A percentile compares a stretch with the other conserved stretches of the same genome.
phyloP scores from a whole-genome alignment of 2,329 filamentous ascomycete species.

The Chaetothyriales sp. region DNA sequence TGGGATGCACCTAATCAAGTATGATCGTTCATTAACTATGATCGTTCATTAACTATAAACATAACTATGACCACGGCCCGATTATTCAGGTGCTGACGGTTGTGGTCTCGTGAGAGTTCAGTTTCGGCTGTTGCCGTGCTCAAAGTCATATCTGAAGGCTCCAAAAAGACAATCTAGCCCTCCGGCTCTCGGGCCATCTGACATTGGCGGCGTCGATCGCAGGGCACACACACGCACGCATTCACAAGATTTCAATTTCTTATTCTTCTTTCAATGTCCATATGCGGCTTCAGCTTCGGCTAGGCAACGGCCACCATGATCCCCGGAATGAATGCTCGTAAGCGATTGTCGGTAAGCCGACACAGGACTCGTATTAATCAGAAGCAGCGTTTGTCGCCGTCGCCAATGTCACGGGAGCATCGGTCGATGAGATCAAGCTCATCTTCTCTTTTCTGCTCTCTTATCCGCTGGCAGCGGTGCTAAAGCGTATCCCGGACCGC shows the following conservation, averaged over 20 bases:
- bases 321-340: slow-evolving; percentile 50
- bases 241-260: background rate
- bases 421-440: slow-evolving; percentile 67
- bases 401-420: slow-evolving; percentile 45
- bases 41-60: background rate
- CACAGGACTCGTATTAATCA: slow-evolving; percentile 9
- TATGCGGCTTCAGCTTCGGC: background rate
- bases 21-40: background rate
- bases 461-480: slow-evolving; percentile 73
- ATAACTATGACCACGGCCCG: background rate
- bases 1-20: background rate
- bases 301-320: slow-evolving; percentile 37
- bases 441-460: slow-evolving; percentile 81
- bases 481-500: slow-evolving; percentile 81
- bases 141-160: too few relatives aligned
- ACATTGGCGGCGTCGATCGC: background rate
- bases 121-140: background rate
- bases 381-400: slow-evolving; percentile 47
- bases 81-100: background rate
- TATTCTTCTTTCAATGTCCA: background rate
- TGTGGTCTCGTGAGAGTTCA: background rate
- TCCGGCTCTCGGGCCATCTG: background rate
- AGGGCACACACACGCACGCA: too few relatives aligned
- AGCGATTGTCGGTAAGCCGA: slow-evolving; percentile 15
- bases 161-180: background rate